Base-by-base conservation (phyloP, 768 basidiomycete genomes). In the Hygrophoropsis aurantiaca region DNA sequence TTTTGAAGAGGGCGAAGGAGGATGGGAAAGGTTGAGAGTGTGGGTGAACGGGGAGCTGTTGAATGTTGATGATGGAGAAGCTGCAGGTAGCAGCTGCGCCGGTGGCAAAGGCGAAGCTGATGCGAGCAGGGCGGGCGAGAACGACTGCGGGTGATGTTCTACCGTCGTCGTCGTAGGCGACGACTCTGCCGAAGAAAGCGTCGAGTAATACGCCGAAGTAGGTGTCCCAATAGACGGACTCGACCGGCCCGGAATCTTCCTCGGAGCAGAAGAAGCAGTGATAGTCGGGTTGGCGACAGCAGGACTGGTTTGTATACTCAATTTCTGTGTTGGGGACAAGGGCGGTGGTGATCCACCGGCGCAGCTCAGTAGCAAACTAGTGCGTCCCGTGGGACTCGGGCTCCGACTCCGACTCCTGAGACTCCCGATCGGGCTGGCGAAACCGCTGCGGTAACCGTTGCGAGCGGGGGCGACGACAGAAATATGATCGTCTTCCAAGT, bases 361-460 rank as follows among this genome's bases (percentile, higher is more conserved):
- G 3, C 80, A 73, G 53, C 67, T 77, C 44, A 83, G 56, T 11
- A 84, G 57, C 18, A 81, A 60, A 47, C 75, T 79, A 13, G 71
- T 67, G 9, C 61, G 69, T 11, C 61, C 68, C 4, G 68, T 71
- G 13, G 86, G 85, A 52, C 85, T 86, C 3, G 86, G 84, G 56
- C 84, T 82, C 16, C 82, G 74, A 47, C 79, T 81, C 56, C 81
- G 71, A 54, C 79, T 80, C 61, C 85, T 85, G 38, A 84, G 51
- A 38, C 72, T 72, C 36, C 74, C 83, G 47, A 85, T 82, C 15
- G 85, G 84, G 44, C 81, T 83, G 0, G 81, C 79, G 47, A 87
- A 77, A 0, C 83, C 84, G 52, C 82, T 84, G 30, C 40, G 42
- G 38, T 55, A 34, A 23, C 50, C 55, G 13, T 68, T 70, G 39